A percentile compares a stretch with the other conserved stretches of the same genome.
Conservation (phyloP, 768 basidiomycete species). For the Lactarius pseudohatsudake region DNA sequence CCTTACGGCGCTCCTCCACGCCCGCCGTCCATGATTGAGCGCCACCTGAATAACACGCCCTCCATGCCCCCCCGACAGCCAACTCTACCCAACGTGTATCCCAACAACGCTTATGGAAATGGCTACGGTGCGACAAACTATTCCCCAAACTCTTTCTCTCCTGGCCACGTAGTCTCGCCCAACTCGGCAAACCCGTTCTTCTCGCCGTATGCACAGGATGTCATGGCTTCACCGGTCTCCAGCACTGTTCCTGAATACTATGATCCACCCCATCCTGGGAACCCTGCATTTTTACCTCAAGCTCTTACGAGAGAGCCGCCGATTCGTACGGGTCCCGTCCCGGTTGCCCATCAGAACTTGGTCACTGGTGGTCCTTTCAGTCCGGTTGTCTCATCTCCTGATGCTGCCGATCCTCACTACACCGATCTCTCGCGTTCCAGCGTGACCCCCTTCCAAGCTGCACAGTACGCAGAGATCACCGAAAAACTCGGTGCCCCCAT, state of each 20-base stretch:
- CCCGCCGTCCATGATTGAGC: constrained; percentile 66
- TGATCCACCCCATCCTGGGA: too few relatives aligned
- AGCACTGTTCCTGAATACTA: too few relatives aligned
- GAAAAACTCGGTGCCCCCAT: constrained; percentile 46
- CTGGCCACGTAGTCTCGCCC: too few relatives aligned
- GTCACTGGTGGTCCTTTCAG: constrained; percentile 27
- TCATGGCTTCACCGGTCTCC: too few relatives aligned
- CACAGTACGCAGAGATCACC: constrained; percentile 72
- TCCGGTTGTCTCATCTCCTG: constrained; percentile 21
- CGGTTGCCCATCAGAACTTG: constrained; percentile 32
- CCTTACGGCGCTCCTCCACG: constrained; percentile 47
- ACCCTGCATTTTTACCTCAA: too few relatives aligned
- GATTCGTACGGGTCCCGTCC: neutral
- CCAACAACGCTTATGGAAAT: constrained; percentile 19
- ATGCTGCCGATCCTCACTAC: constrained; percentile 45
- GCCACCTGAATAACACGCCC: constrained; percentile 39
- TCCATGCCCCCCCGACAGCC: constrained; percentile 24
- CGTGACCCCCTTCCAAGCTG: constrained; percentile 72
- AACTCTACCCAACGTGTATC: constrained; percentile 24
- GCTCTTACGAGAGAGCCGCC: constrained; percentile 29
- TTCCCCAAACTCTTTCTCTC: too few relatives aligned
- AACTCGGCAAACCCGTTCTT: too few relatives aligned
- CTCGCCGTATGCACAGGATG: too few relatives aligned
- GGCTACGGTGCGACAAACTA: too few relatives aligned
- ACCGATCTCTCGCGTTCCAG: constrained; percentile 66